Conservation (phyloP, 108 stramenopile species). For the Fragilariopsis cylindrus region DNA sequence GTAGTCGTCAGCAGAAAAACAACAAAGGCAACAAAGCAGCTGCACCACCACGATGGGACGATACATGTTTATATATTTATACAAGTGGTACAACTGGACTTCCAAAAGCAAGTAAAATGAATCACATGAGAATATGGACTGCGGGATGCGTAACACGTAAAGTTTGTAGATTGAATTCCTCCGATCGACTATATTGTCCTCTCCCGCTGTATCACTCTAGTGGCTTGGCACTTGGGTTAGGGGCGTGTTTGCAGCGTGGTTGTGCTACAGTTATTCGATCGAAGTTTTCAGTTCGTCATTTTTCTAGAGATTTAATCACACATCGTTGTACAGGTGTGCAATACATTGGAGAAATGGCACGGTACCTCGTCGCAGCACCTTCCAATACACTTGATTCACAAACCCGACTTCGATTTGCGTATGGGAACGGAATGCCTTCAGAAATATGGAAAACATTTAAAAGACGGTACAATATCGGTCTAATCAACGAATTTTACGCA, state of each 20-base stretch:
- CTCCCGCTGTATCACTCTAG: slow-evolving; percentile 18
- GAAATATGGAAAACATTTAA: slow-evolving; percentile 18
- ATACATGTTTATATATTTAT: slow-evolving; percentile 63
- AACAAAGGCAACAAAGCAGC: background rate
- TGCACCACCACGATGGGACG: background rate
- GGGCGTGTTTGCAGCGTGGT: slow-evolving; percentile 11
- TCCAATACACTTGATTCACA: slow-evolving; percentile 8
- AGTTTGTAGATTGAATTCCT: background rate
- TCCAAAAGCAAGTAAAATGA: slow-evolving; percentile 34
- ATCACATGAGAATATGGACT: slow-evolving; percentile 23
- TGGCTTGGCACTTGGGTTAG: slow-evolving; percentile 10
- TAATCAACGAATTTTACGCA: slow-evolving; percentile 20
- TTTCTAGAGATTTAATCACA: slow-evolving; percentile 3
- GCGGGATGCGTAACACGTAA: slow-evolving; percentile 9
- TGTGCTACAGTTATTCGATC: slow-evolving; percentile 12
- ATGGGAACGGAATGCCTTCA: slow-evolving; percentile 21
- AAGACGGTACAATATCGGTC: slow-evolving; percentile 19
- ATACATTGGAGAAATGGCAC: slow-evolving; percentile 29
- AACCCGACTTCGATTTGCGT: slow-evolving; percentile 18
- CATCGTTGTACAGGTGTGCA: slow-evolving; percentile 16
- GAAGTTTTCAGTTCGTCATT: slow-evolving; percentile 21
- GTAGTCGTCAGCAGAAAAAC: background rate
- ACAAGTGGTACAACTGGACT: slow-evolving; percentile 94
- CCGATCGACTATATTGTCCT: slow-evolving; percentile 19
- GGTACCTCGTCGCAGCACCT: slow-evolving; percentile 16